A percentile compares a stretch with the other conserved stretches of the same genome.
phyloP scores from a whole-genome alignment of 768 basidiomycete genomes.

The Hemileccinum rubropunctum region DNA sequence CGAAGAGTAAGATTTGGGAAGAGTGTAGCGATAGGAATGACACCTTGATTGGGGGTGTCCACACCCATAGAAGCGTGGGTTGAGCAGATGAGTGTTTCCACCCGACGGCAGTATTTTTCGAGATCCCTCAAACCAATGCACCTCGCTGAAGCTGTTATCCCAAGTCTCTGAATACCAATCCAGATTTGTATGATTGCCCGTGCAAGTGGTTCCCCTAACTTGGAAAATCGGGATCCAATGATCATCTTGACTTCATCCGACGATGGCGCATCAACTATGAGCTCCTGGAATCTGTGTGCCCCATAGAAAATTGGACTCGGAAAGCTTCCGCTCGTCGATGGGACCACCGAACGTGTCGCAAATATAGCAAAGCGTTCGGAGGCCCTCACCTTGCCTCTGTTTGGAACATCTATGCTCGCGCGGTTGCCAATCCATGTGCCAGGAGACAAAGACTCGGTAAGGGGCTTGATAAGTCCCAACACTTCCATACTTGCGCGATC shows the following conservation, averaged over 20 bases:
- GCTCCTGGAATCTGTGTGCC: conserved; percentile 77
- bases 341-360: conserved; percentile 73
- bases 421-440: conserved; percentile 75
- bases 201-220: conserved; percentile 49
- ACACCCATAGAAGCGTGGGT: conserved; percentile 44
- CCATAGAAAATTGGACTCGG: conserved; percentile 75
- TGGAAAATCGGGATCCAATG: conserved; percentile 62
- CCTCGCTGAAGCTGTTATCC: conserved; percentile 50
- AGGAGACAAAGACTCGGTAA: conserved; percentile 68
- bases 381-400: conserved; percentile 71
- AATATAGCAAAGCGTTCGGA: conserved; percentile 82
- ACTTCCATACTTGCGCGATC: conserved; percentile 90
- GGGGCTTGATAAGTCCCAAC: conserved; percentile 79
- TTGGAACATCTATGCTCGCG: conserved; percentile 69
- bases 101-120: conserved; percentile 77
- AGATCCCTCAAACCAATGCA: conserved; percentile 77
- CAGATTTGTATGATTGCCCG: conserved; percentile 65
- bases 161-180: conserved; percentile 54
- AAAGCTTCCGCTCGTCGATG: conserved; percentile 47
- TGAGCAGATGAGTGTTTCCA: conserved; percentile 58
- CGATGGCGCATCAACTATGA: conserved; percentile 60
- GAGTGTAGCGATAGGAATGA: conserved; percentile 39
- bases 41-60: conserved; percentile 21
- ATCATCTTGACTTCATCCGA: conserved; percentile 69
- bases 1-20: conserved; percentile 74